A percentile compares a stretch with the other conserved stretches of the same genome.
These are phyloP conservation scores for Acanthamoeba healyi DNA, from an alignment of 208 protist genomes.

Conservation along the genomic window DNA sequence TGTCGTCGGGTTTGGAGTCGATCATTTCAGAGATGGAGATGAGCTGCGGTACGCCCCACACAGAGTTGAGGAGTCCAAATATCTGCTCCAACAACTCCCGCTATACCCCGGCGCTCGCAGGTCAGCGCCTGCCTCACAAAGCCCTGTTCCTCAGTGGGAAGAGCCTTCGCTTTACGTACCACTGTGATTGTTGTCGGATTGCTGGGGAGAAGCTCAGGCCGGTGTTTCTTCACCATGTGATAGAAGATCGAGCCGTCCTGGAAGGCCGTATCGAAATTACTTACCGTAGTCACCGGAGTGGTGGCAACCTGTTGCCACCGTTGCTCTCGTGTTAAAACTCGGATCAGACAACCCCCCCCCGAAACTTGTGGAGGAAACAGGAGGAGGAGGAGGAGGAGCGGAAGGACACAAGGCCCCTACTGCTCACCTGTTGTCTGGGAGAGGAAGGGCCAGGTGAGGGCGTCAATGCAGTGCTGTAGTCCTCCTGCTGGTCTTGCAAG, in stretches of 20 bases:
- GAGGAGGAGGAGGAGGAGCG: too few species aligned
- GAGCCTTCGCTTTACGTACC: not conserved
- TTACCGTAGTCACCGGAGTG: not conserved
- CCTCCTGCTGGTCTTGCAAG: slow-evolving; percentile 4
- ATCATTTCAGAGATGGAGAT: not conserved
- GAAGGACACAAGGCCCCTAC: too few species aligned
- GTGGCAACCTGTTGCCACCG: too few species aligned
- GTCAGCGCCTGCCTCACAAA: not conserved
- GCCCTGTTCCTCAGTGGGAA: too few species aligned
- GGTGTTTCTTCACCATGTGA: slow-evolving; percentile 53
- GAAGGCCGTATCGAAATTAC: slow-evolving; percentile 23
- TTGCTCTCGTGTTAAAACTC: too few species aligned
- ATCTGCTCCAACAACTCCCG: slow-evolving; percentile 1
- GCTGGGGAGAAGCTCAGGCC: not conserved
- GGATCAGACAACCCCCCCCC: too few species aligned
- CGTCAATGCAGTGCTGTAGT: not conserved
- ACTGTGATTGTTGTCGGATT: not conserved
- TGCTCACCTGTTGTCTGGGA: too few species aligned
- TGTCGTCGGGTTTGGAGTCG: slow-evolving; percentile 47
- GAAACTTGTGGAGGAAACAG: too few species aligned
- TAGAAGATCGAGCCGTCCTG: not conserved
- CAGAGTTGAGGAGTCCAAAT: not conserved
- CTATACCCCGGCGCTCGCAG: not conserved
- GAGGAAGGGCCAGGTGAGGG: not conserved
- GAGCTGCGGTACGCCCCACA: slow-evolving; percentile 21